Evolutionary conservation across 495 filamentous ascomycete genomes (phyloP), one percentile per base, ranked within the genome.

Genomic region (Aspergillus mulundensis): DNA sequence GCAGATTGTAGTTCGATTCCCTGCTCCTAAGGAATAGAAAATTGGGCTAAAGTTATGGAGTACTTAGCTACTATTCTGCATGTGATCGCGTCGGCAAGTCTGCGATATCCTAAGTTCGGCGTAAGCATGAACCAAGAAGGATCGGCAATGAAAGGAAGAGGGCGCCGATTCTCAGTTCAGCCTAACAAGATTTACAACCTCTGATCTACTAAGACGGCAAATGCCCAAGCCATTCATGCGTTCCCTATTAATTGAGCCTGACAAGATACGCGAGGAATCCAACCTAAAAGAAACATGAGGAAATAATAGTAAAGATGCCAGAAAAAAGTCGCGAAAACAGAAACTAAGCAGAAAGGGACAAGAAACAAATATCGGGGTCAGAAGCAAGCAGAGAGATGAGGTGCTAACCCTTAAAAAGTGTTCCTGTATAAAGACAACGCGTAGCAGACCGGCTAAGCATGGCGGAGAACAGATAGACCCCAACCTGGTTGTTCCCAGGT

Each of bases 241-340:
- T 64, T 72, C 63, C 65, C 70, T 68, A 74, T 75, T 75, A 74
- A 62, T 71, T 59, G 70, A 66, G 69, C 72, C 64, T 64, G 55
- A 71, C 60, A 61, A 65, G 70, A 66, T 30, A 59, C 60, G 61
- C 53, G 56, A 63, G 58, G 65, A 73, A 73, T 72, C 70, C 72
- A 76, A 73, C 71, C 66, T 71, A 66, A 63, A 60, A 63, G 60
- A 64, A 57, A 69, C 59, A 66, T 63, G 61, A 36, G 12, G 62
- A 64, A 58, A 63, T 68, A 60, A 64, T 56, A 63, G 53, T 59
- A 61, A 62, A 64, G 60, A 66, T 59, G 56, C 58, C 55, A 53
- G 50, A 57, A 48, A 53, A 61, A 50, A 59, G 53, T 44, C 34
- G 58, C 58, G 45, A 53, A 56, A 58, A 52, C 56, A 56, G 59